Conservation (phyloP, 2,329 filamentous ascomycete genomes). For the Aureobasidium melanogenum region DNA sequence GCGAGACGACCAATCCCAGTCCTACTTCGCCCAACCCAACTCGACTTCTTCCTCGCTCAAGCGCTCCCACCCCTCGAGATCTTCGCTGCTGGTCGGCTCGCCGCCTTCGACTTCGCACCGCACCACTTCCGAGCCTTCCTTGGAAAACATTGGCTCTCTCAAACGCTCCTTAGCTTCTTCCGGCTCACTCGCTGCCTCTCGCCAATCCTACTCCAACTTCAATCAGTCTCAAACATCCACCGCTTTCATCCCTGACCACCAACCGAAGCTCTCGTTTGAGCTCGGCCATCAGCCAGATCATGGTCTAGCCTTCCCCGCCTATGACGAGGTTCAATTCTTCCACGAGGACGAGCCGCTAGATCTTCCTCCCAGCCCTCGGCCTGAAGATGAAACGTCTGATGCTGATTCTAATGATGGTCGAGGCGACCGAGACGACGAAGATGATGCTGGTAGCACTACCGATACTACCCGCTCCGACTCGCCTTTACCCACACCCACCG, state of each 20-base stretch:
- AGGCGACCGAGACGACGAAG: conserved; percentile 29
- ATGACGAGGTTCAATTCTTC: conserved; percentile 25
- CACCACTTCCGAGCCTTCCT: conserved; percentile 10
- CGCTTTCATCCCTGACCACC: conserved; percentile 54
- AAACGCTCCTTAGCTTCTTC: conserved; percentile 26
- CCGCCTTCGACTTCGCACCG: conserved; percentile 17
- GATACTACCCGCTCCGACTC: conserved; percentile 51
- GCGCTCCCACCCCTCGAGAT: conserved; percentile 33
- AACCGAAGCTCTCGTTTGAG: conserved; percentile 54
- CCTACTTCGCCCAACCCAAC: conserved; percentile 24
- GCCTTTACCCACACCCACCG: conserved; percentile 49
- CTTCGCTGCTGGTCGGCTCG: conserved; percentile 33
- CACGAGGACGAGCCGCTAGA: conserved; percentile 24
- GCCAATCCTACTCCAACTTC: conserved; percentile 22
- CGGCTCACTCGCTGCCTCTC: conserved; percentile 18
- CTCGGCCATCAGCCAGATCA: conserved; percentile 44
- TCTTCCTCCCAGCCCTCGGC: conserved; percentile 27
- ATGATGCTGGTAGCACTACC: conserved; percentile 42
- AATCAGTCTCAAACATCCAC: conserved; percentile 31
- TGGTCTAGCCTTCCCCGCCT: conserved; percentile 38
- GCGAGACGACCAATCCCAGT: conserved; percentile 33
- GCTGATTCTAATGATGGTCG: conserved; percentile 27
- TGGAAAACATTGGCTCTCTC: conserved; percentile 28
- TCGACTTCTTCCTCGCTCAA: conserved; percentile 29
- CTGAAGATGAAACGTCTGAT: conserved; percentile 11